These are phyloP conservation scores for Trypanosoma grayi DNA, from an alignment of 208 protist genomes.

Conservation along the genomic window DNA sequence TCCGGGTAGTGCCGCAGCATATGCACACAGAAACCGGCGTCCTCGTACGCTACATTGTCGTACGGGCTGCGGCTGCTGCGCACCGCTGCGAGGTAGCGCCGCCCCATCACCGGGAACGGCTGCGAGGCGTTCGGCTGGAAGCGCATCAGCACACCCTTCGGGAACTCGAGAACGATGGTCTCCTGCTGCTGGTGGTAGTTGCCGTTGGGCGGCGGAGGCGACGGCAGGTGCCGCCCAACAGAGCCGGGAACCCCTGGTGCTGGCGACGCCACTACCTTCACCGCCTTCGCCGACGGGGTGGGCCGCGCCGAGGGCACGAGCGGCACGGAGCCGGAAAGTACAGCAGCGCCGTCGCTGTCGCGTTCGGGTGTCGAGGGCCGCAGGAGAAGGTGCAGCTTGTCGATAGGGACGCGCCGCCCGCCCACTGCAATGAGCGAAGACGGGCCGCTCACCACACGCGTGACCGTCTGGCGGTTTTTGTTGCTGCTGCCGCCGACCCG, in stretches of 20 bases:
- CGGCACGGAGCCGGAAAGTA: slow-evolving; percentile 6
- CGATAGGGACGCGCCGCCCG: slow-evolving; percentile 72
- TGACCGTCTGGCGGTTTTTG: slow-evolving; percentile 16
- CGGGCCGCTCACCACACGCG: slow-evolving; percentile 35
- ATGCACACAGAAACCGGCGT: slow-evolving; percentile 45
- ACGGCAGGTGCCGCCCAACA: neutral
- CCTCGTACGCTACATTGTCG: slow-evolving; percentile 41
- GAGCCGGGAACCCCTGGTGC: neutral
- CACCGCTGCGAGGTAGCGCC: slow-evolving; percentile 45
- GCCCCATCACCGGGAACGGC: slow-evolving; percentile 24
- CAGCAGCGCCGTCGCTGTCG: neutral
- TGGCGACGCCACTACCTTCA: slow-evolving; percentile 3
- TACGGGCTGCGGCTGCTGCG: slow-evolving; percentile 37
- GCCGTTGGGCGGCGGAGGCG: too few species aligned
- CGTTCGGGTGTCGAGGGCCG: slow-evolving; percentile 1
- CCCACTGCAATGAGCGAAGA: slow-evolving; percentile 65
- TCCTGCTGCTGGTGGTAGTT: slow-evolving; percentile 18
- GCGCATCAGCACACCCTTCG: slow-evolving; percentile 43
- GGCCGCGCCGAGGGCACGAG: slow-evolving; percentile 49
- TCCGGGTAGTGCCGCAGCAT: slow-evolving; percentile 24
- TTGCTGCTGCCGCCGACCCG: too few species aligned
- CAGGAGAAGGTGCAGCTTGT: slow-evolving; percentile 68
- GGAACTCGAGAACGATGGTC: slow-evolving; percentile 43
- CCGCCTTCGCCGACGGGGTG: slow-evolving; percentile 19
- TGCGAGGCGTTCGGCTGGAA: slow-evolving; percentile 28